Conservation (phyloP, 495 filamentous ascomycete species). For the Lasiosphaeris hirsuta region DNA sequence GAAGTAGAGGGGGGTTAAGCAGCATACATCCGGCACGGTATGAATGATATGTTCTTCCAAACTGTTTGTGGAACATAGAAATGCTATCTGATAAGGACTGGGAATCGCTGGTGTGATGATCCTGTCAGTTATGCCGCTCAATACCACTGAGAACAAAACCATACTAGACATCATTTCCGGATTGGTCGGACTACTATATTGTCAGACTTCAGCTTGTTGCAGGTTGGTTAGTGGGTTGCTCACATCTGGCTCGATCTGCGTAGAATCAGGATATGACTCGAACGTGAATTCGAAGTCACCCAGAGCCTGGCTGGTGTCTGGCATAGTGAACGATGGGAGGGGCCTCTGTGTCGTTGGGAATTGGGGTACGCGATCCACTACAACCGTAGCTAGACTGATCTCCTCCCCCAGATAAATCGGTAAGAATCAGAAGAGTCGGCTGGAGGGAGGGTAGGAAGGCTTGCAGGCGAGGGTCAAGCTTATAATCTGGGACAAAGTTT, state of each 20-base stretch:
- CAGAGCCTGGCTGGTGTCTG: conserved; percentile 7
- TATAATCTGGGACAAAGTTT: no score
- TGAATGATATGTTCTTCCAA: conserved; percentile 59
- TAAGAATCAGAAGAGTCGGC: no score
- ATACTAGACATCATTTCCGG: not conserved
- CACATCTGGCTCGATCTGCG: conserved; percentile 33
- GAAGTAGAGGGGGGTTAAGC: not conserved
- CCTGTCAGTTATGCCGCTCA: not conserved
- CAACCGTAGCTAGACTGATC: no score
- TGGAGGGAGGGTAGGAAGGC: no score
- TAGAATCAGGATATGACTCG: conserved; percentile 27
- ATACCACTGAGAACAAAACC: not conserved
- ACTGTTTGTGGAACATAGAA: conserved; percentile 52
- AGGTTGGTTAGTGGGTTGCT: conserved; percentile 5
- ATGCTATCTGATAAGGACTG: conserved; percentile 39
- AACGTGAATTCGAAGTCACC: conserved; percentile 35
- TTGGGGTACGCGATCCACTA: not conserved
- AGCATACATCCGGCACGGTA: conserved; percentile 34
- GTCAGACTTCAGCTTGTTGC: not conserved
- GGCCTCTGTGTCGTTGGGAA: not conserved
- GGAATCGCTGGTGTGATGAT: conserved; percentile 23
- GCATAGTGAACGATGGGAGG: conserved; percentile 2
- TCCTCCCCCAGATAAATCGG: no score
- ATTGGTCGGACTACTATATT: not conserved
- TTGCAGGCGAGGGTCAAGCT: no score